phyloP scores from a whole-genome alignment of 2,329 filamentous ascomycete species.

The Talaromyces sp. region DNA sequence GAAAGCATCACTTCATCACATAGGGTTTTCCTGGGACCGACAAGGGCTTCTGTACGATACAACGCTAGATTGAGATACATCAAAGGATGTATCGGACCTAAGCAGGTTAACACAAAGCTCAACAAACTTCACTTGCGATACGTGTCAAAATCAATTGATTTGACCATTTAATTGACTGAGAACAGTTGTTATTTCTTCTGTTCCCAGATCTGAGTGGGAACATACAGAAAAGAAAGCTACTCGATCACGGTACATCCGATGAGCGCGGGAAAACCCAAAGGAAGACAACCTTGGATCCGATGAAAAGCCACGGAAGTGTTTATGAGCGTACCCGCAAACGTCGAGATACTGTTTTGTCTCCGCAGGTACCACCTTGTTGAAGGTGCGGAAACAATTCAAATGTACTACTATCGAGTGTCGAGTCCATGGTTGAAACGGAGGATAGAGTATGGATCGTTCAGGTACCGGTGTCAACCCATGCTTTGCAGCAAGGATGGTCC shows the following conservation, averaged over 20 bases:
- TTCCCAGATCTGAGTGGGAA: not conserved
- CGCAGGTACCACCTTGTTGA: not conserved
- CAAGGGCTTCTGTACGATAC: not conserved
- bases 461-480: not conserved
- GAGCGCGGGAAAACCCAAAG: not conserved
- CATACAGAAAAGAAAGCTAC: not conserved
- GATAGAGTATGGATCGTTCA: not conserved
- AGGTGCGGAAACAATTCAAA: not conserved
- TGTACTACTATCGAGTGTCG: not conserved
- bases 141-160: too few relatives aligned
- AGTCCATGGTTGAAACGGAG: not conserved
- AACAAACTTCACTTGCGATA: not conserved
- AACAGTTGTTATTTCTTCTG: not conserved
- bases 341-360: not conserved
- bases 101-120: not conserved
- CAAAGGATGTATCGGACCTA: not conserved
- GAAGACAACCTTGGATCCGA: not conserved
- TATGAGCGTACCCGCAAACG: not conserved
- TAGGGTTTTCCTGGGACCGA: not conserved
- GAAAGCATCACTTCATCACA: not conserved
- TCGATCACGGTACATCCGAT: not conserved
- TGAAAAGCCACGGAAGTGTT: not conserved
- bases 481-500: not conserved
- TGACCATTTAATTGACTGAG: not conserved
- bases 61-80: not conserved